phyloP scores from a whole-genome alignment of 108 stramenopile genomes.

The Epipyxis sp. region DNA sequence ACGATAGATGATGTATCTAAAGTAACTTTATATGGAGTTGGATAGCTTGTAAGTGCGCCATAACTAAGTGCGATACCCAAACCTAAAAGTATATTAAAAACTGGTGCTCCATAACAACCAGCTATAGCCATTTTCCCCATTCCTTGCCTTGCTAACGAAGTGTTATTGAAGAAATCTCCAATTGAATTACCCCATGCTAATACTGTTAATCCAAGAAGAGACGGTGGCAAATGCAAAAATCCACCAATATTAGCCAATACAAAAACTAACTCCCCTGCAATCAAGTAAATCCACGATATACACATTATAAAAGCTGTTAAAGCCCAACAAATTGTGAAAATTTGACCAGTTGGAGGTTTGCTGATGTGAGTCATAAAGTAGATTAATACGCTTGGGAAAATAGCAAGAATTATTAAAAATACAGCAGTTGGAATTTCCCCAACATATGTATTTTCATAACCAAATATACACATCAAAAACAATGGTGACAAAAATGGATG shows the following conservation, averaged over 20 bases:
- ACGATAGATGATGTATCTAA: slow-evolving; percentile 16
- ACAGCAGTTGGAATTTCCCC: not conserved
- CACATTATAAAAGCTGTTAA: slow-evolving; percentile 42
- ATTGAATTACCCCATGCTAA: slow-evolving; percentile 91
- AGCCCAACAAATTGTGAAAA: slow-evolving; percentile 17
- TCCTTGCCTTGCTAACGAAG: slow-evolving; percentile 86
- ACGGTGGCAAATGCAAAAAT: slow-evolving; percentile 66
- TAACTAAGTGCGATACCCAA: slow-evolving; percentile 36
- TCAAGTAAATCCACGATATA: slow-evolving; percentile 85
- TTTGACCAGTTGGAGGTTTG: not conserved
- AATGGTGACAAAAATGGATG: not conserved
- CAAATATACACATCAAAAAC: not conserved
- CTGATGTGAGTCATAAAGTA: not conserved
- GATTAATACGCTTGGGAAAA: not conserved
- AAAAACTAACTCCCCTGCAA: slow-evolving; percentile 84
- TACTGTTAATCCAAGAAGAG: slow-evolving; percentile 83
- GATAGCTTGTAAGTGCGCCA: not conserved
- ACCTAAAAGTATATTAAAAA: slow-evolving; percentile 86
- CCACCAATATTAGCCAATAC: slow-evolving; percentile 67
- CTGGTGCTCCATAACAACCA: slow-evolving; percentile 83
- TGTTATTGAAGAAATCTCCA: slow-evolving; percentile 84
- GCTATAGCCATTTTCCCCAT: slow-evolving; percentile 51
- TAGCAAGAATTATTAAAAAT: not conserved
- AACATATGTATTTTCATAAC: no score
- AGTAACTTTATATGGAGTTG: not conserved